Evolutionary conservation across 148 eudicot species (phyloP), one percentile per base, ranked within the genome.

Genomic region (Diospyros kaki): DNA sequence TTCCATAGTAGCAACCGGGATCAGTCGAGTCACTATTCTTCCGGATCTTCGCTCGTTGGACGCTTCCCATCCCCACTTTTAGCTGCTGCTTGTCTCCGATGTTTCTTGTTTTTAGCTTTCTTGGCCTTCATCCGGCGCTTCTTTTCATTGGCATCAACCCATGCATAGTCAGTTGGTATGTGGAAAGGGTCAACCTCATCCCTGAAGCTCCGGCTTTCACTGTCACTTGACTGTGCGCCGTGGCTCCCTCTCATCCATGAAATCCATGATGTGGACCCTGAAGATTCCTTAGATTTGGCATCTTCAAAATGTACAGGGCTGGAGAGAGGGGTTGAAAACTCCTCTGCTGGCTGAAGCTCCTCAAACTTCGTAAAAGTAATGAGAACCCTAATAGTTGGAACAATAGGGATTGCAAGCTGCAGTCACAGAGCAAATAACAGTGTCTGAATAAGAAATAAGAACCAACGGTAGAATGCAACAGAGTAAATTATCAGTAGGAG

Each of bases 331-430:
- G 97, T 94, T n/a, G 90, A 88, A 77, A 92, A 92, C 73, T 94
- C 98, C 79, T 94, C 98, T 12, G 65, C 14, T 17, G 92, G 85
- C 75, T 86, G 92, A 73, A 92, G 90, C 80, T 94, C 97, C 28
- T 28, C 28, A 28, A 28, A 28, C 28, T 28, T 28, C 28, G 28
- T 28, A 28, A 28, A 28, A 28, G 98, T 94, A 43, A 94, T 87
- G 6, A 94, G 86, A 3, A 94, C 98, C 81, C 97, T 82, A 61
- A 94, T 94, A 8, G 98, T 94, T 61, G 98, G 98, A 66, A 94
- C 98, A 17, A 94, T 88, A 17, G 98, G 97, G 66, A 94, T 89
- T 45, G 98, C 98, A 80, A 92, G 82, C 98, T 94, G 87, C 81
- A 79, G 46, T 45, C 43, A 15, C 8, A 46, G 39, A 45, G 45